Base-by-base conservation (phyloP, 768 basidiomycete genomes). In the Omphalotus guepiniiformis region DNA sequence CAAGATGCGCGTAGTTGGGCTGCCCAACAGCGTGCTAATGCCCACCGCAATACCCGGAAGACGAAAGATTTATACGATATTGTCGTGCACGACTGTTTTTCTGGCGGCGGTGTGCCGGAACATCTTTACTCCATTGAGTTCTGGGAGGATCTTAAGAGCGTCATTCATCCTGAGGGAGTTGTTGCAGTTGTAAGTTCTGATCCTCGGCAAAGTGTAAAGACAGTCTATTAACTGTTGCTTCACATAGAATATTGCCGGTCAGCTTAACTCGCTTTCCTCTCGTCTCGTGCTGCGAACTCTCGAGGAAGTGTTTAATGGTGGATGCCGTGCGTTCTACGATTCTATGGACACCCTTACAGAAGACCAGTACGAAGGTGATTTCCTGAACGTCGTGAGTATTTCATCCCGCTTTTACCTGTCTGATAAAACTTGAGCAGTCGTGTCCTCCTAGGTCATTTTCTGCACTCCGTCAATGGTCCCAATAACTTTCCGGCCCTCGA, bases 81-180 rank as follows among this genome's bases (percentile, higher is more conserved):
- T 52, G 78, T 93, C 32, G 70, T 95, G 0, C 95, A 97, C 55
- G 94, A 95, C 57, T 90, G 89, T 58, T 97, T 96, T 62, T 92
- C 93, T 7, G 95, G 94, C 7, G 95, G 95, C 3, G 82, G 80
- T n/a, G 83, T 97, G 2, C 93, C 95, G 0, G 70, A 82, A 29
- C 62, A 2, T 60, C 83, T 16, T 75, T 95, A 64, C 71, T 76
- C 9, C 70, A 32, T 76, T 25, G 83, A 93, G 54, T 93, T 94
- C 60, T 97, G 91, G 90, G 53, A 71, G 18, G 81, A 82, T 45
- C 59, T 95, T 41, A 83, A 79, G 55, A 56, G 62, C 2, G 60
- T 83, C 16, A 75, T 95, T 64, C 72, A 76, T 11, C 78, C 3
- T 16, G 80, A 88, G 39, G 94, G 87, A 3, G 71, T 93, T 13